phyloP scores from a whole-genome alignment of 805 yeast genomes.

The Pichia gijzeniarum region DNA sequence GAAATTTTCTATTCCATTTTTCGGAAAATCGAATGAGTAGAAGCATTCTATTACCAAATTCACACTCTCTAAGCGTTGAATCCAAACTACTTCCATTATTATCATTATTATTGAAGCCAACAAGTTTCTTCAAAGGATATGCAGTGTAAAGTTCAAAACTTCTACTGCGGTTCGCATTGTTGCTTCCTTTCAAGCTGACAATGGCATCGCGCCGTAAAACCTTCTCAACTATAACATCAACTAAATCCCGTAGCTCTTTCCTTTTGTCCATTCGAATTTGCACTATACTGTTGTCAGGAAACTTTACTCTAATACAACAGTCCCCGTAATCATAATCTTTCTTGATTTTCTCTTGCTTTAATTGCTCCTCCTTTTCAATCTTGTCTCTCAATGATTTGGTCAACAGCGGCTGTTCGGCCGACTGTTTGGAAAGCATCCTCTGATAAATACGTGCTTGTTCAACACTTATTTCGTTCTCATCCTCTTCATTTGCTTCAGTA shows the following conservation, averaged over 20 bases:
- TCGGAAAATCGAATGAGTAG: conserved; percentile 14
- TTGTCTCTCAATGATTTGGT: conserved; percentile 31
- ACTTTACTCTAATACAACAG: conserved; percentile 43
- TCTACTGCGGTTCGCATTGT: conserved; percentile 17
- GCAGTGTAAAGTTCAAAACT: conserved; percentile 35
- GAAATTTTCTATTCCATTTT: conserved; percentile 1
- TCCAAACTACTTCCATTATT: conserved; percentile 18
- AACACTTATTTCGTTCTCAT: conserved; percentile 40
- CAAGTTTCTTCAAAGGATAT: conserved; percentile 39
- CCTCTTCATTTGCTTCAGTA: conserved; percentile 20
- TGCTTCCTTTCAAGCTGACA: conserved; percentile 11
- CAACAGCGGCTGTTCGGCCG: conserved; percentile 32
- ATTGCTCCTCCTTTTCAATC: conserved; percentile 16
- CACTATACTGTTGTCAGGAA: conserved; percentile 50
- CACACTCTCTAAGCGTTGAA: conserved; percentile 32
- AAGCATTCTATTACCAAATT: conserved; percentile 34
- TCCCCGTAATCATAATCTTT: conserved; percentile 7
- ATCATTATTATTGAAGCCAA: conserved; percentile 1
- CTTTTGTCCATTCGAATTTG: conserved; percentile 43
- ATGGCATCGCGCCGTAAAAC: conserved; percentile 22
- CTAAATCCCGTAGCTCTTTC: conserved; percentile 31
- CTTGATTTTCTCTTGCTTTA: conserved; percentile 22
- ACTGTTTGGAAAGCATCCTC: conserved; percentile 37
- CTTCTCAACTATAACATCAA: conserved; percentile 16
- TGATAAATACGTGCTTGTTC: conserved; percentile 52